Conservation (phyloP, 176 grass and related monocot species). For the Typha latifolia region DNA sequence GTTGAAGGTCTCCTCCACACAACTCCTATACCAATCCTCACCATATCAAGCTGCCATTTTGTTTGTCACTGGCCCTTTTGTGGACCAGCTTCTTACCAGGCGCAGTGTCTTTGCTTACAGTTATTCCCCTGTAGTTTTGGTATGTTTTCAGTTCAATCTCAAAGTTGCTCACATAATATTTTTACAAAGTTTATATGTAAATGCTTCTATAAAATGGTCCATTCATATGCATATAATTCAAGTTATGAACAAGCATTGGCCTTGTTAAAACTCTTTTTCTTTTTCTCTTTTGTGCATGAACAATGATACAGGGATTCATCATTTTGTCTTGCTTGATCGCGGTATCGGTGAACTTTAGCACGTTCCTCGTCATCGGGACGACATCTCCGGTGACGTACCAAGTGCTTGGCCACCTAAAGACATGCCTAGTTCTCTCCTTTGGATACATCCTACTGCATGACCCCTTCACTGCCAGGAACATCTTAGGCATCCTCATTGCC, state of each 20-base stretch:
- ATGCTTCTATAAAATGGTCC: too few species aligned
- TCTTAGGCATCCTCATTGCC: constrained; percentile 77
- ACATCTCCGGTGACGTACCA: constrained; percentile 98
- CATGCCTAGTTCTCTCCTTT: constrained; percentile 93
- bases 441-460: constrained; percentile 86
- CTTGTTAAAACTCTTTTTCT: neutral
- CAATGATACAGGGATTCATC: constrained; percentile 71
- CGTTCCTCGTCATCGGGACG: constrained; percentile 93
- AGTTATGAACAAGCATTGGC: too few species aligned
- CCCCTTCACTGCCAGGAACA: constrained; percentile 75
- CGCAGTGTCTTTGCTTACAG: constrained; percentile 74
- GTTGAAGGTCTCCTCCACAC: constrained; percentile 93
- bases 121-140: constrained; percentile 73
- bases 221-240: too few species aligned
- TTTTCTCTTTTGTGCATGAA: constrained; percentile 20
- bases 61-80: constrained; percentile 86
- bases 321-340: constrained; percentile 93
- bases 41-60: constrained; percentile 87
- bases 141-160: constrained; percentile 25
- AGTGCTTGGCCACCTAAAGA: constrained; percentile 98
- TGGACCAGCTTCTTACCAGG: constrained; percentile 75
- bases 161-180: neutral
- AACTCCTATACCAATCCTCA: constrained; percentile 87
- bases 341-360: constrained; percentile 98
- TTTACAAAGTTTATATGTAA: too few species aligned